Evolutionary conservation across 192 early-diverging fungal species (phyloP).

Genomic region (Chytriomyces confervae): DNA sequence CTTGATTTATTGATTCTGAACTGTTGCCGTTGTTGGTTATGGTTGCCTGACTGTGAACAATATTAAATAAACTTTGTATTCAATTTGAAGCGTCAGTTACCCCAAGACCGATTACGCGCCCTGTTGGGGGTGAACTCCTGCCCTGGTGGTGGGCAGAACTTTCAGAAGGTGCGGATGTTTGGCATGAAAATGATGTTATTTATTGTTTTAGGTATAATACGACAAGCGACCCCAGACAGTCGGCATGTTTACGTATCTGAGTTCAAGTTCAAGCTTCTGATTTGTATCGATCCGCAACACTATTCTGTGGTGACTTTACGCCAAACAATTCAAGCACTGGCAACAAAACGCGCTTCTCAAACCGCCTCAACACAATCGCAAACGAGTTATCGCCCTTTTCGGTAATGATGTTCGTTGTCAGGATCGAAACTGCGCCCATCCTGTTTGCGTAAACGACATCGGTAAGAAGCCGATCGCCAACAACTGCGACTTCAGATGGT

Average conservation of each 20-base stretch:
- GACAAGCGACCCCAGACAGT: not conserved
- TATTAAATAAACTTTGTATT: too few relatives aligned
- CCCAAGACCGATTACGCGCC: too few relatives aligned
- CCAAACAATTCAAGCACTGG: not conserved
- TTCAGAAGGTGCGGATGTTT: too few relatives aligned
- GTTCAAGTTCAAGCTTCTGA: too few relatives aligned
- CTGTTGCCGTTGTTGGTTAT: too few relatives aligned
- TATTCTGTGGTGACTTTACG: not conserved
- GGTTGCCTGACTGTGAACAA: too few relatives aligned
- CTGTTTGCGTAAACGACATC: slow-evolving; percentile 86
- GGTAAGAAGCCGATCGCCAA: slow-evolving; percentile 87
- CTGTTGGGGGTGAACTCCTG: too few relatives aligned
- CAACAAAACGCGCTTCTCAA: slow-evolving; percentile 18
- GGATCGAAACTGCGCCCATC: slow-evolving; percentile 73
- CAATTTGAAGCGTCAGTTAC: too few relatives aligned
- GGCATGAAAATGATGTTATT: not conserved
- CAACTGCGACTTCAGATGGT: slow-evolving; percentile 68
- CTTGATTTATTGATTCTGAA: not conserved
- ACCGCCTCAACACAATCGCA: slow-evolving; percentile 53
- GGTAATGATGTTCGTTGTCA: slow-evolving; percentile 72
- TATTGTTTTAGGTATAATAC: not conserved
- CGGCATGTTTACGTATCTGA: too few relatives aligned
- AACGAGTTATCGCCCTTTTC: slow-evolving; percentile 77
- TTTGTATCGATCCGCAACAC: too few relatives aligned
- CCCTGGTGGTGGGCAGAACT: too few relatives aligned